Evolutionary conservation across 2,329 filamentous ascomycete species (phyloP).

Genomic region (Sporothrix inflata): DNA sequence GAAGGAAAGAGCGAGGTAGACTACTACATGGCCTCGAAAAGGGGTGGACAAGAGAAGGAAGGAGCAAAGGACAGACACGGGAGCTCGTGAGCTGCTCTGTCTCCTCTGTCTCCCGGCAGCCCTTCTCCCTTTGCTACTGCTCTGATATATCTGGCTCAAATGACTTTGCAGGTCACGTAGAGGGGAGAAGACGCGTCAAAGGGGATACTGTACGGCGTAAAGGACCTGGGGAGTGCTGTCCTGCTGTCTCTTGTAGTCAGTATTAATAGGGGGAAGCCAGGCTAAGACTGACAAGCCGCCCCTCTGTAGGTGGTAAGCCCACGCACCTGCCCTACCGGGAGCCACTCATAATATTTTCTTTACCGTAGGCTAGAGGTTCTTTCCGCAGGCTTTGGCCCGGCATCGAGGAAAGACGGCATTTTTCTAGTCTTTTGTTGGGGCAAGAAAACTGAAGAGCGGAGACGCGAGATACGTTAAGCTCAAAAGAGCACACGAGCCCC

Average conservation of each 20-base stretch:
- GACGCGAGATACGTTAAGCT: not conserved
- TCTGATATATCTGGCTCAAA: not conserved
- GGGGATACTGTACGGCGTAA: not conserved
- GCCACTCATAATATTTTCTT: not conserved
- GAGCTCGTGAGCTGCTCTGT: not conserved
- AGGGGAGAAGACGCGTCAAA: not conserved
- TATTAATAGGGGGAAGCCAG: not conserved
- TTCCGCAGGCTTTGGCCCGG: not conserved
- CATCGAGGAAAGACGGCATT: not conserved
- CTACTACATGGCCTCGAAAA: not conserved
- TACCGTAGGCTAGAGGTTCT: not conserved
- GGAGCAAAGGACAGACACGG: not conserved
- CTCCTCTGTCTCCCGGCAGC: not conserved
- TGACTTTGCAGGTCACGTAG: not conserved
- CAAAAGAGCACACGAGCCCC: not conserved
- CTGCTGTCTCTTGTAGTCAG: not conserved
- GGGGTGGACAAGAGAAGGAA: not conserved
- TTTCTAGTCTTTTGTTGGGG: not conserved
- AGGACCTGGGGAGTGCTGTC: not conserved
- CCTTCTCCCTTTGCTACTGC: not conserved
- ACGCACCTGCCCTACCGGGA: not conserved
- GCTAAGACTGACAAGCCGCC: not conserved
- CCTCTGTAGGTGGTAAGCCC: not conserved
- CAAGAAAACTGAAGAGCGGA: not conserved
- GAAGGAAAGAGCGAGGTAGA: conserved; percentile 1